Evolutionary conservation across 805 yeast genomes (phyloP).

Genomic region (Wickerhamomyces sydowiorum): DNA sequence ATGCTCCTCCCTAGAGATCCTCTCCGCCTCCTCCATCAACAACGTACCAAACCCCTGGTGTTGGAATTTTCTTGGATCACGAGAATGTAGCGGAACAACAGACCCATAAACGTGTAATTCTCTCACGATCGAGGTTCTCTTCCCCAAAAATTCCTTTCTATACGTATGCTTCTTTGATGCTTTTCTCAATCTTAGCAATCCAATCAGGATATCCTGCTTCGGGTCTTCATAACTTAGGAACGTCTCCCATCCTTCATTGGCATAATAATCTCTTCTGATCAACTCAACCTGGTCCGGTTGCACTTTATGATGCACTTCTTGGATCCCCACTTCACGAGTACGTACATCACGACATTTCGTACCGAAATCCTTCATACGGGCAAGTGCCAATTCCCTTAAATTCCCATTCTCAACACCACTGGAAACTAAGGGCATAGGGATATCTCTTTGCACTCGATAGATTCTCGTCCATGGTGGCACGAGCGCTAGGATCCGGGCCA

Average conservation of each 20-base stretch:
- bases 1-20: constrained; percentile 93
- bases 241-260: constrained; percentile 99
- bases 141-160: constrained; percentile 78
- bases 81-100: constrained; percentile 91
- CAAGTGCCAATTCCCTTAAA: constrained; percentile 88
- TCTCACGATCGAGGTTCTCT: constrained; percentile 91
- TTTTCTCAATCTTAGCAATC: constrained; percentile 79
- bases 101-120: constrained; percentile 97
- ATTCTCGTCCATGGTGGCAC: constrained; percentile 99
- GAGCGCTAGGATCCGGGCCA: constrained; percentile 90
- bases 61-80: constrained; percentile 97
- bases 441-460: constrained; percentile 96
- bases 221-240: constrained; percentile 96
- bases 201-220: constrained; percentile 90
- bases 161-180: constrained; percentile 87
- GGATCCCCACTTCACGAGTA: constrained; percentile 97
- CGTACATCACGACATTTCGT: constrained; percentile 94
- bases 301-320: constrained; percentile 95
- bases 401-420: constrained; percentile 98
- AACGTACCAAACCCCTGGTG: constrained; percentile 98
- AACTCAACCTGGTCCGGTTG: constrained; percentile 96
- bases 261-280: constrained; percentile 91
- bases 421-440: constrained; percentile 97
- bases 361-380: constrained; percentile 98
- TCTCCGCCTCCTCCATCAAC: constrained; percentile 96